Evolutionary conservation across 345 rosid genomes (phyloP).

Genomic region (Turnera subulata): DNA sequence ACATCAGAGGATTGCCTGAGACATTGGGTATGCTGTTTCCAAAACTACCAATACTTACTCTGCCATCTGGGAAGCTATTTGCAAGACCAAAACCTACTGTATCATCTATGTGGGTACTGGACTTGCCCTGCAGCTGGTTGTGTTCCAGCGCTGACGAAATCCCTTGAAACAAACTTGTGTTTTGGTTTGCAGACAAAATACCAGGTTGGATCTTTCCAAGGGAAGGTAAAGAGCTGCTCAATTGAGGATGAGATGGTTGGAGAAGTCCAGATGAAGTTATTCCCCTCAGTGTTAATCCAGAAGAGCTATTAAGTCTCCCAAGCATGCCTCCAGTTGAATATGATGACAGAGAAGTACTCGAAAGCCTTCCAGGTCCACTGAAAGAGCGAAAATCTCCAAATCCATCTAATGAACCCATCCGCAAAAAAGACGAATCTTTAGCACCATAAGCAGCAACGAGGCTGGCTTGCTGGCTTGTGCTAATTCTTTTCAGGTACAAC

Average conservation of each 20-base stretch:
- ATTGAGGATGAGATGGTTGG: constrained; percentile 43
- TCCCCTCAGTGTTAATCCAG: constrained; percentile 47
- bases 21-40: constrained; percentile 34
- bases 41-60: constrained; percentile 34
- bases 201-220: constrained; percentile 46
- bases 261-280: constrained; percentile 46
- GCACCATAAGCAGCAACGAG: constrained; percentile 50
- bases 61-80: constrained; percentile 32
- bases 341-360: constrained; percentile 45
- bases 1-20: constrained; percentile 38
- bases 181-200: constrained; percentile 36
- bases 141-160: constrained; percentile 37
- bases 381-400: constrained; percentile 38
- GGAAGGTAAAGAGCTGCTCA: constrained; percentile 26
- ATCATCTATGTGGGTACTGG: constrained; percentile 30
- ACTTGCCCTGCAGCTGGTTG: constrained; percentile 44
- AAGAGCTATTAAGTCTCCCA: constrained; percentile 52
- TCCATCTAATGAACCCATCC: constrained; percentile 41
- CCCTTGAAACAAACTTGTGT: constrained; percentile 38
- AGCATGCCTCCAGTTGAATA: constrained; percentile 46
- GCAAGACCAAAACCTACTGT: constrained; percentile 24
- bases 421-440: constrained; percentile 52
- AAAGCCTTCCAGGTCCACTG: constrained; percentile 47
- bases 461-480: constrained; percentile 48
- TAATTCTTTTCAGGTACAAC: constrained; percentile 69